Base-by-base conservation (phyloP, 352 stramenopile genomes). In the Globisporangium mamillatum region DNA sequence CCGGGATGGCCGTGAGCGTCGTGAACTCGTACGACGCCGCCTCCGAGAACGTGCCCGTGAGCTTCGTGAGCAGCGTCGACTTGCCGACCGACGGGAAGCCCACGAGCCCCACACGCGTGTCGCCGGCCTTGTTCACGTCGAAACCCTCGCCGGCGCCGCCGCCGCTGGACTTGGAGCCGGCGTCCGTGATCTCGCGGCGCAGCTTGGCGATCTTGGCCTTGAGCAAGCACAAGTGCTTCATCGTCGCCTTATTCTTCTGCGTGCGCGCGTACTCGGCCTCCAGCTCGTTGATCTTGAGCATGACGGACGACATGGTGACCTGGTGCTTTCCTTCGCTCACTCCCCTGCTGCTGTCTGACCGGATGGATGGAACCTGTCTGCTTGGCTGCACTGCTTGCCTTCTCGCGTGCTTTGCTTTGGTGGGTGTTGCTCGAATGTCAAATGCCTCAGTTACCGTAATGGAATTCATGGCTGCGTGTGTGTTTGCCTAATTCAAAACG, bases 231-330 rank as follows among this genome's bases (percentile, higher is more conserved):
- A 99, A 78, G 66, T 99, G 98, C 84, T 98, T 99, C 82, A 99
- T 98, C 1, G 97, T 99, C 53, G 98, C 98, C 84, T 99, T 99
- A 81, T 99, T 99, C 86, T 99, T 99, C 88, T 99, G 98, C 75
- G 97, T 99, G 68, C 97, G 85, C 59, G 93, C 87, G 86, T 99
- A 99, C 86, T 99, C 88, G 54, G 75, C 59, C 74, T 96, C 86
- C 59, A 96, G 75, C 75, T 94, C 86, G 62, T 86, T 77, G 82
- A 96, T 96, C 71, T 87, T 89, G 65, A 69, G 65, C 75, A 92
- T 84, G 1, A 86, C 70, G 60, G 88, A 82, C 72, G 82, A 89
- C 80, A 90, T 69, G 56, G 29, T 60, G 29, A 8, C 25, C 24
- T 22, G 10, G 3, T 54, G 7, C 22, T 66, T 20, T 32, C n/a